Base-by-base conservation (phyloP, 2,329 filamentous ascomycete species). In the Talaromyces sp. region DNA sequence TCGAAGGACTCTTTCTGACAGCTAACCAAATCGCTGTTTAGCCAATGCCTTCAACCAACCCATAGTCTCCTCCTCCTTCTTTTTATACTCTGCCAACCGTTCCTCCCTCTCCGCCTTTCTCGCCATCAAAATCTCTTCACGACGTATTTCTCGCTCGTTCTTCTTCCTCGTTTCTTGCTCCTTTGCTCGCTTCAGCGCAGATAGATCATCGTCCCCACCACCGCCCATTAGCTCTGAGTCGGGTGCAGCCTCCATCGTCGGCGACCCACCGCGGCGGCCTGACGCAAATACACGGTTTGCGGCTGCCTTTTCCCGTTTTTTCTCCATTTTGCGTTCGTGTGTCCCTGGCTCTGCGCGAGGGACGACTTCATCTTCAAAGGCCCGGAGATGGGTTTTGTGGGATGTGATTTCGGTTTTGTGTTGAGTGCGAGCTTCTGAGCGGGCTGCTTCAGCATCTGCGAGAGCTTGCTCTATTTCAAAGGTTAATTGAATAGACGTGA, bases 41-140 rank as follows among this genome's bases (percentile, higher is more conserved):
- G 93, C 94, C 78, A 98, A 79, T 71, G 88, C 87, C 78, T 85
- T 89, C 73, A 98, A 73, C 84, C 92, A 93, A 58, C 87, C 87
- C 83, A 97, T 92, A 1, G 92, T 96, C 73, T 87, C 87, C 68
- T 93, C 89, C 78, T 98, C 94, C 76, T 92, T 91, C 71, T 86
- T 86, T 72, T 86, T 84, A 76, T 91, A 89, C 69, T 85, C 87
- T 70, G 84, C 82, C 60, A 93, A 74, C 70, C 88, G 85, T 80
- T 93, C 90, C 74, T 96, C 92, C 70, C 93, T 84, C 82, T 97
- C 93, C 56, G 88, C 92, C 66, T 84, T 84, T 73, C 87, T 86
- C 11, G 92, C 92, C 72, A 92, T 80, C 67, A 90, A 79, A 65
- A 92, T 84, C 79, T 96, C 93, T 77, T 97, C 93, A 72, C 91